A percentile compares a stretch with the other conserved stretches of the same genome.
Conservation (phyloP, 257 asterid species). For the Anisodus acutangulus region DNA sequence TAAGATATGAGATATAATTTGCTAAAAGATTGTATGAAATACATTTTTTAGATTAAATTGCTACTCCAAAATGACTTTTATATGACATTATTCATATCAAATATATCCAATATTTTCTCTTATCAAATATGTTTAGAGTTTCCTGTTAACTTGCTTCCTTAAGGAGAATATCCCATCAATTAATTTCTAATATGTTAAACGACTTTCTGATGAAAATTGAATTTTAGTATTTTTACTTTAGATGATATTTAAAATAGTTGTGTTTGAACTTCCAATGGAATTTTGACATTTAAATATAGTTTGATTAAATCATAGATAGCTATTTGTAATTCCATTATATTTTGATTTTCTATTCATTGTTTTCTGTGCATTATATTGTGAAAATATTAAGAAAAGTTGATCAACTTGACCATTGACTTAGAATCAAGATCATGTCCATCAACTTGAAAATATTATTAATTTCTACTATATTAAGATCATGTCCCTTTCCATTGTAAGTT, state of each 20-base stretch:
- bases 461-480: not conserved
- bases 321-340: not conserved
- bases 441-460: too few relatives aligned
- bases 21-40: not conserved
- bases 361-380: not conserved
- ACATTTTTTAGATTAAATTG: too few relatives aligned
- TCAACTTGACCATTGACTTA: not conserved
- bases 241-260: not conserved
- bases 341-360: not conserved
- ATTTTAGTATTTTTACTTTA: not conserved
- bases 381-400: not conserved
- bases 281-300: not conserved
- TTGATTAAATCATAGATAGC: not conserved
- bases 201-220: not conserved
- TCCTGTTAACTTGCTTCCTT: not conserved
- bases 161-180: not conserved
- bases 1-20: too few relatives aligned
- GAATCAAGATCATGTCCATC: not conserved
- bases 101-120: not conserved
- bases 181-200: not conserved
- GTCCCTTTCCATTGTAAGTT: not conserved
- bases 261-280: not conserved
- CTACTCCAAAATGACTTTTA: too few relatives aligned
- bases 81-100: not conserved
- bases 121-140: not conserved